Percentiles rank a stretch among this genome's conserved stretches.
Evolutionary conservation across 257 asterid species (phyloP).

Genomic region (Penstemon newberryi): DNA sequence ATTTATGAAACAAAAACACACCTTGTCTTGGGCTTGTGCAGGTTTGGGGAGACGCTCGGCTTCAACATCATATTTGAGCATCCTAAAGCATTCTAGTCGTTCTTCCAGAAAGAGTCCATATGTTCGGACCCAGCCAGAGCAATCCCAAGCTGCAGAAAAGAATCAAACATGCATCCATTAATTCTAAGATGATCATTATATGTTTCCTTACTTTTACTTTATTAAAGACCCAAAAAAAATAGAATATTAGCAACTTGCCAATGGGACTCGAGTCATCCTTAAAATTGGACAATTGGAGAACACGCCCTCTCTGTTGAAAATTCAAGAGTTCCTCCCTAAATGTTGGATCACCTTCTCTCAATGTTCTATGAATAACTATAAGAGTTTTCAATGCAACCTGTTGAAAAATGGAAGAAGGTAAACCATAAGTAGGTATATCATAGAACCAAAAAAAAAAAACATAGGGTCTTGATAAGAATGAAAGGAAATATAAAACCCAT

Average conservation of each 20-base stretch:
- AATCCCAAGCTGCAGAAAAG: conserved; percentile 84
- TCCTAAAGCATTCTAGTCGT: conserved; percentile 87
- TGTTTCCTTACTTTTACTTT: conserved; percentile 22
- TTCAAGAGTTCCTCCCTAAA: conserved; percentile 82
- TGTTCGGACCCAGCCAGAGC: conserved; percentile 92
- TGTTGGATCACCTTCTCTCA: conserved; percentile 93
- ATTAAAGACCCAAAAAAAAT: conserved; percentile 1
- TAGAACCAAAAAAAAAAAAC: neutral
- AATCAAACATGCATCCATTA: conserved; percentile 12
- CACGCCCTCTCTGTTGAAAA: conserved; percentile 79
- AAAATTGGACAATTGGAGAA: conserved; percentile 86
- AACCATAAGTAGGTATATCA: conserved; percentile 5
- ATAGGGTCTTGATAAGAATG: conserved; percentile 12
- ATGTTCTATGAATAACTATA: conserved; percentile 75
- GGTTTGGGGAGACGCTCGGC: conserved; percentile 90
- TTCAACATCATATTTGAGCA: conserved; percentile 84
- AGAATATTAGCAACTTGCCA: conserved; percentile 40
- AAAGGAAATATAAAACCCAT: conserved; percentile 5
- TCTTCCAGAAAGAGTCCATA: conserved; percentile 89
- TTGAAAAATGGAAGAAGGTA: conserved; percentile 13
- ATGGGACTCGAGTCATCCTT: conserved; percentile 93
- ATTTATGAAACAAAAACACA: conserved; percentile 24
- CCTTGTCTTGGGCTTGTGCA: conserved; percentile 87
- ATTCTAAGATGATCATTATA: conserved; percentile 6
- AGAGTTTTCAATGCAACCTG: conserved; percentile 91